Percentiles rank a stretch among this genome's conserved stretches.
Evolutionary conservation across 2,329 filamentous ascomycete species (phyloP).

Genomic region (Aspergillus japonicus): DNA sequence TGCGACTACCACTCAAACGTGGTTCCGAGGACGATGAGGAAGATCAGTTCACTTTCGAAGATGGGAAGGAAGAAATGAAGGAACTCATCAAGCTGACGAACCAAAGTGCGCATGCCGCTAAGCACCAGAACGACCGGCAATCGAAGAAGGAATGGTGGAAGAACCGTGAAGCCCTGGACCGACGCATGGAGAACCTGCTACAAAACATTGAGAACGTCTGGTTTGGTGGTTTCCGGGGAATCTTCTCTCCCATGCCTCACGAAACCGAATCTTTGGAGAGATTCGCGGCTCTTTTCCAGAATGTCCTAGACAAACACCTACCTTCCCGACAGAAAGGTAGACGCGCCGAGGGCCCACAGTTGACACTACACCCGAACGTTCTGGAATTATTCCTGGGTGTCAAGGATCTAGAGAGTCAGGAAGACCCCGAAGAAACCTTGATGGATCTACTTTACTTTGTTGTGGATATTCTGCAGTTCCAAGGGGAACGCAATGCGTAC

Average conservation of each 20-base stretch:
- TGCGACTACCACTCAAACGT: conserved; percentile 80
- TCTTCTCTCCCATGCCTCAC: conserved; percentile 75
- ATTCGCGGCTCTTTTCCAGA: conserved; percentile 76
- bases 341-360: conserved; percentile 53
- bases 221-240: conserved; percentile 90
- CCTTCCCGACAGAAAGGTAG: conserved; percentile 69
- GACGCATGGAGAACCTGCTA: conserved; percentile 72
- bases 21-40: conserved; percentile 74
- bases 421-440: conserved; percentile 84
- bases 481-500: conserved; percentile 93
- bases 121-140: conserved; percentile 70
- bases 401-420: conserved; percentile 67
- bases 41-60: conserved; percentile 78
- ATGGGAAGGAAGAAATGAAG: conserved; percentile 73
- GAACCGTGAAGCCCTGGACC: conserved; percentile 76
- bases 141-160: conserved; percentile 87
- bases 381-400: conserved; percentile 87
- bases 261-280: conserved; percentile 65
- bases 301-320: conserved; percentile 77
- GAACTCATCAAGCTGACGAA: conserved; percentile 83
- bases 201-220: conserved; percentile 87
- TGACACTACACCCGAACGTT: conserved; percentile 64
- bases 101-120: conserved; percentile 71
- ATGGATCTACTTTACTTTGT: conserved; percentile 94
- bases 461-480: conserved; percentile 93